phyloP scores from a whole-genome alignment of 495 filamentous ascomycete genomes.

The Tuber umbilicatum region DNA sequence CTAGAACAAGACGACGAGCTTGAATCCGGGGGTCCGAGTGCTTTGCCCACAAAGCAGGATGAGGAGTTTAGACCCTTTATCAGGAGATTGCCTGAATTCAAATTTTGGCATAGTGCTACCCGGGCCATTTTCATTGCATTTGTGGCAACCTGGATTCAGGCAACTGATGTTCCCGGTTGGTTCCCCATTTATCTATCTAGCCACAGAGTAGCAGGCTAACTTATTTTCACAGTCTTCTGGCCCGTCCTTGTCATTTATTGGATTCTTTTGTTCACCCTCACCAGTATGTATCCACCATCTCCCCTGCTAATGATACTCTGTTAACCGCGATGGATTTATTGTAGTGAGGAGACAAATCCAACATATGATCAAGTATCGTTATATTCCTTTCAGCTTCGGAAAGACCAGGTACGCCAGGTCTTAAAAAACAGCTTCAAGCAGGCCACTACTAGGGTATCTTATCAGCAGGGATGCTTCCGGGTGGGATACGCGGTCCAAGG shows the following conservation, averaged over 20 bases:
- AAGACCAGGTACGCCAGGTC: conserved; percentile 69
- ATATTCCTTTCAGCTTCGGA: conserved; percentile 89
- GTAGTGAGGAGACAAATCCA: conserved; percentile 96
- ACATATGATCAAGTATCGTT: conserved; percentile 99
- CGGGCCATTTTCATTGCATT: conserved; percentile 79
- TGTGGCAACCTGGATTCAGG: conserved; percentile 78
- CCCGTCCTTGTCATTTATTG: conserved; percentile 97
- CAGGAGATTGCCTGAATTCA: conserved; percentile 92
- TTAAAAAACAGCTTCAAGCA: conserved; percentile 7
- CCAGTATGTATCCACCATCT: conserved; percentile 58
- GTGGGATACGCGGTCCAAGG: background rate
- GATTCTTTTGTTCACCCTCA: conserved; percentile 89
- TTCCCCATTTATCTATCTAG: background rate
- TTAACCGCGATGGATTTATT: conserved; percentile 26
- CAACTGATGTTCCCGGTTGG: conserved; percentile 74
- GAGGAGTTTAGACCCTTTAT: conserved; percentile 98
- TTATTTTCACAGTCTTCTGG: conserved; percentile 69
- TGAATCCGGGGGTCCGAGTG: conserved; percentile 75
- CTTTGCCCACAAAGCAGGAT: conserved; percentile 85
- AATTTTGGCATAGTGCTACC: conserved; percentile 96
- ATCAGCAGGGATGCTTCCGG: background rate
- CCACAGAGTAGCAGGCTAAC: background rate
- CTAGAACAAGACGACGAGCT: conserved; percentile 92
- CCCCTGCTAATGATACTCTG: conserved; percentile 13
- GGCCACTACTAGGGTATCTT: background rate